Evolutionary conservation across 768 basidiomycete genomes (phyloP).

Genomic region (Lactarius psammicola): DNA sequence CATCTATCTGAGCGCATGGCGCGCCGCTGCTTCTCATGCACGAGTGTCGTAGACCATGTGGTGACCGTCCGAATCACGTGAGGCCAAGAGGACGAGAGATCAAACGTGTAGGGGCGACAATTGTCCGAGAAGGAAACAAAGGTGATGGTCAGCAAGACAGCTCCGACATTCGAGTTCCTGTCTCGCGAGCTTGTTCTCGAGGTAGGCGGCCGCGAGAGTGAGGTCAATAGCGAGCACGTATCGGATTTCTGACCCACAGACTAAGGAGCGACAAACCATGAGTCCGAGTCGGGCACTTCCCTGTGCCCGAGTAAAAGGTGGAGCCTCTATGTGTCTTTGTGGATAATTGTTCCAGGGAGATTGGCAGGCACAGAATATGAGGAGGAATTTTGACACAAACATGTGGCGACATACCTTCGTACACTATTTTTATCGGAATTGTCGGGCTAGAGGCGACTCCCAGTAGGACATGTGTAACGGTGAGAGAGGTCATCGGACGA

Average conservation of each 20-base stretch:
- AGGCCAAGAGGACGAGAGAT: too few species aligned
- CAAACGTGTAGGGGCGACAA: background rate
- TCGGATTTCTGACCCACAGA: background rate
- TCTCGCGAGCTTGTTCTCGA: background rate
- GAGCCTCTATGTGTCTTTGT: background rate
- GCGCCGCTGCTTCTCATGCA: background rate
- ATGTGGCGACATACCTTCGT: background rate
- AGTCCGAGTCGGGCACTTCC: too few species aligned
- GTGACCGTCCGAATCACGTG: background rate
- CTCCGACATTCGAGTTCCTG: background rate
- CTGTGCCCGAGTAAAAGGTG: background rate
- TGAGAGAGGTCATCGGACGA: background rate
- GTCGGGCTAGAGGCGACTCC: background rate
- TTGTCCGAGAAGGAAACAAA: background rate
- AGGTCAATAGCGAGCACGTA: background rate
- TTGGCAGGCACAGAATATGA: background rate
- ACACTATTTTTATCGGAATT: too few species aligned
- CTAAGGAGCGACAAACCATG: background rate
- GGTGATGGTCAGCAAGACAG: background rate
- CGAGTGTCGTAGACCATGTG: constrained; percentile 2
- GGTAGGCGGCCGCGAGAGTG: background rate
- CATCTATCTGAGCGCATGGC: background rate
- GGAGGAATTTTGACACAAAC: background rate
- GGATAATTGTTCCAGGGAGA: background rate
- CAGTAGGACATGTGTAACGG: background rate